Conservation (phyloP, 495 filamentous ascomycete species). For the Barbatosphaeria neglecta region DNA sequence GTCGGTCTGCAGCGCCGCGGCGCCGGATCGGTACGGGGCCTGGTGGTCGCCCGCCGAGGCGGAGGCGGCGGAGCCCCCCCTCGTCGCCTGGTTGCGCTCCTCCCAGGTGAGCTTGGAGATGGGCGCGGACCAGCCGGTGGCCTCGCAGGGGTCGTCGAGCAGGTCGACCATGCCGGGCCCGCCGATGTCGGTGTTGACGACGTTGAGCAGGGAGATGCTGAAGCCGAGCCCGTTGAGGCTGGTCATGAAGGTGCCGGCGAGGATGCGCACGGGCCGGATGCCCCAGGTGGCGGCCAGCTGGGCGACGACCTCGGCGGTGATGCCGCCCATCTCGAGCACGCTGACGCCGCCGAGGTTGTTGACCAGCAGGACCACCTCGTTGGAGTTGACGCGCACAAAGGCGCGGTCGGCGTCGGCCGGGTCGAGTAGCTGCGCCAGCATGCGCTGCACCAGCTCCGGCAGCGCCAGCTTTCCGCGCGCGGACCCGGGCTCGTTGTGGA, state of each 20-base stretch:
- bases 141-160: conserved; percentile 75
- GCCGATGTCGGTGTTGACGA: conserved; percentile 69
- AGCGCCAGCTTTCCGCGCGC: conserved; percentile 57
- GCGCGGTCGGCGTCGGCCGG: conserved; percentile 66
- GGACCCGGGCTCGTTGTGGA: conserved; percentile 90
- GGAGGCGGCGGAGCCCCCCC: conserved; percentile 28
- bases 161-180: conserved; percentile 74
- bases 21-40: no score
- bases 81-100: conserved; percentile 32
- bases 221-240: conserved; percentile 90
- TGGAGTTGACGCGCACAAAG: conserved; percentile 58
- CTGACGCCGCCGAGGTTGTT: conserved; percentile 95
- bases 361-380: conserved; percentile 63
- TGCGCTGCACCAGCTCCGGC: conserved; percentile 57
- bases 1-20: conserved; percentile 62
- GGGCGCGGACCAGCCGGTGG: conserved; percentile 71
- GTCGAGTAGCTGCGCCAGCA: conserved; percentile 76
- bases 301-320: conserved; percentile 73
- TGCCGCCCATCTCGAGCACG: conserved; percentile 76
- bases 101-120: conserved; percentile 53
- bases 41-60: conserved; percentile 63
- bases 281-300: conserved; percentile 60
- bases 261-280: conserved; percentile 59
- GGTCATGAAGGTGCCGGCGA: conserved; percentile 65
- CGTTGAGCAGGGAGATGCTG: conserved; percentile 73